phyloP scores from a whole-genome alignment of 2,329 filamentous ascomycete species.

The Thelonectria blattea region DNA sequence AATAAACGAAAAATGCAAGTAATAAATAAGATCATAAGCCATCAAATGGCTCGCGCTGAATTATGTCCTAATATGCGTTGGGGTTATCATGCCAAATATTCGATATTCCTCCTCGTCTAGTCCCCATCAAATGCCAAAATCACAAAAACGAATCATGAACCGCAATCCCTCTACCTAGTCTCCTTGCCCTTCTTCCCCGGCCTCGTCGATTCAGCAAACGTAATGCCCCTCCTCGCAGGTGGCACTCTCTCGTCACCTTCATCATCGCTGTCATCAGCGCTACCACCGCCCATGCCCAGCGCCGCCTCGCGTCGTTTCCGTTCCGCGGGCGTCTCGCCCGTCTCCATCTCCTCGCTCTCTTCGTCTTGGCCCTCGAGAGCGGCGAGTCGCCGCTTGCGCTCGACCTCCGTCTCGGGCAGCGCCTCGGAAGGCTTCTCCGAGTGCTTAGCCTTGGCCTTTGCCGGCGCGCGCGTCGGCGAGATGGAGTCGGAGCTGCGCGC shows the following conservation, averaged over 20 bases:
- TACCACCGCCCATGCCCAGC: constrained; percentile 63
- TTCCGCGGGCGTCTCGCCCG: constrained; percentile 75
- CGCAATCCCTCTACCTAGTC: not conserved
- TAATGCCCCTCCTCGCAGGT: constrained; percentile 60
- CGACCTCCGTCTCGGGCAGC: constrained; percentile 69
- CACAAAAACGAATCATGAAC: constrained; percentile 1
- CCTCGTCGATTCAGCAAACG: constrained; percentile 61
- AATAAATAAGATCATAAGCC: not conserved
- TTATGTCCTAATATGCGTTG: constrained; percentile 12
- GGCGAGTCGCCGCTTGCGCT: constrained; percentile 69
- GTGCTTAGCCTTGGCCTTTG: constrained; percentile 8
- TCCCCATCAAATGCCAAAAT: constrained; percentile 26
- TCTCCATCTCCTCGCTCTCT: constrained; percentile 56
- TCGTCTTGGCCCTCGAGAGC: constrained; percentile 54
- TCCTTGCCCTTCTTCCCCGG: constrained; percentile 25
- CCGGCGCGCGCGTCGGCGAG: constrained; percentile 24
- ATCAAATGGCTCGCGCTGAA: constrained; percentile 3
- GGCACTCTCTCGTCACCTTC: constrained; percentile 62
- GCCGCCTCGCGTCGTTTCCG: constrained; percentile 75
- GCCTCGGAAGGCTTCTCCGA: constrained; percentile 32
- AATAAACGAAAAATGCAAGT: not conserved
- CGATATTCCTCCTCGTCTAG: constrained; percentile 15
- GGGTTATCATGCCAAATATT: constrained; percentile 17
- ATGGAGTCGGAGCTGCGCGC: constrained; percentile 25
- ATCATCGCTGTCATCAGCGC: constrained; percentile 53